Evolutionary conservation across 352 stramenopile genomes (phyloP), one percentile per base, ranked within the genome.

Genomic region (Albugo laibachii): DNA sequence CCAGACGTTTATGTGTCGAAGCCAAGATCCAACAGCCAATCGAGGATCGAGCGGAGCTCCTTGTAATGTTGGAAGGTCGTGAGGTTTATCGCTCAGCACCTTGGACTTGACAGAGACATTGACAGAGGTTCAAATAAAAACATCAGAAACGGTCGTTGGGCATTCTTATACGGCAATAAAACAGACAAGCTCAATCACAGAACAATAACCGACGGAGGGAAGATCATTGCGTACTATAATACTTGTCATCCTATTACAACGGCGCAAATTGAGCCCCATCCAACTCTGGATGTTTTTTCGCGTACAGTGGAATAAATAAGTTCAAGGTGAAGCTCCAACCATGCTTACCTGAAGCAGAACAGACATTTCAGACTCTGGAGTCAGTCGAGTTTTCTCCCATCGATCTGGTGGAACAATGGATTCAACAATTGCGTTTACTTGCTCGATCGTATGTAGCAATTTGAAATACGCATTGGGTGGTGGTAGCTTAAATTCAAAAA

Each of bases 31-130:
- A n/a, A n/a, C n/a, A n/a, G n/a, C n/a, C n/a, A n/a, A n/a, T n/a
- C n/a, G n/a, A n/a, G n/a, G n/a, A n/a, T n/a, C n/a, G n/a, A n/a
- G n/a, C n/a, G n/a, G n/a, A n/a, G 66, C 69, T 27, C 83, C 65
- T 46, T 99, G 64, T 13, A 86, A 81, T 11, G 64, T 69, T 13
- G 80, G 74, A 2, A 98, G 61, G 41, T 86, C 75, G 35, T 81
- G 69, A 38, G 92, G 69, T 36, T 96, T 81, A 62, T 98, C 93
- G 24, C 93, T 95, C 19, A 99, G 62, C 8, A 96, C 94, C 31
- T 89, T 83, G 1, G 66, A 74, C 62, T 99, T n/a, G n/a, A n/a
- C n/a, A n/a, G n/a, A 99, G 53, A 99, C 92, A 63, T 99, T 99
- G 69, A 99, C 36, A 99, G 50, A 13, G 96, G 96, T 53, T 99